Conservation (phyloP, 2,329 filamentous ascomycete genomes). For the Thelonectria discophora region DNA sequence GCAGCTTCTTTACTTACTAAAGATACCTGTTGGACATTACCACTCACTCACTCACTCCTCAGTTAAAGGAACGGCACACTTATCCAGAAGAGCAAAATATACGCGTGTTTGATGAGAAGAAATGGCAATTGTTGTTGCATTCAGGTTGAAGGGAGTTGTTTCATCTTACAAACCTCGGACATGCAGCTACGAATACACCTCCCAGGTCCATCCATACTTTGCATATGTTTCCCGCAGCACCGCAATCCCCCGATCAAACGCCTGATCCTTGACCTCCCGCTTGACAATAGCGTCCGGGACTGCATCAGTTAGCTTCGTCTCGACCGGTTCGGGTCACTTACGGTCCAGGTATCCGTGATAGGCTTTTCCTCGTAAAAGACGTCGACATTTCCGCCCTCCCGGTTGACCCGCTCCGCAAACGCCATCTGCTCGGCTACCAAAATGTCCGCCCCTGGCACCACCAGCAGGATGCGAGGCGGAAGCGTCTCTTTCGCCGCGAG, state of each 20-base stretch:
- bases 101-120: too few relatives aligned
- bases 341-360: conserved; percentile 45
- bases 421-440: conserved; percentile 51
- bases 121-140: too few relatives aligned
- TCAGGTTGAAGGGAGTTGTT: background rate
- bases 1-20: too few relatives aligned
- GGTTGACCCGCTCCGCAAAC: conserved; percentile 49
- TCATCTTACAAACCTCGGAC: background rate
- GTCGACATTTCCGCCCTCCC: conserved; percentile 38
- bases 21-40: background rate
- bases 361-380: conserved; percentile 34
- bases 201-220: conserved; percentile 33
- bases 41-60: too few relatives aligned
- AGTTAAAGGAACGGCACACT: too few relatives aligned
- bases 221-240: conserved; percentile 31
- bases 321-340: conserved; percentile 16
- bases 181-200: background rate
- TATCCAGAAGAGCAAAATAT: too few relatives aligned
- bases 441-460: conserved; percentile 53
- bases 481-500: conserved; percentile 47
- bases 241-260: conserved; percentile 26
- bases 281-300: conserved; percentile 34
- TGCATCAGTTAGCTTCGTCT: conserved; percentile 3
- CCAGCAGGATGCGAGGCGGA: conserved; percentile 51
- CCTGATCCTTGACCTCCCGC: conserved; percentile 28